A percentile compares a stretch with the other conserved stretches of the same genome.
Evolutionary conservation across 2,329 filamentous ascomycete genomes (phyloP).

Genomic region (Colletotrichum karsti): DNA sequence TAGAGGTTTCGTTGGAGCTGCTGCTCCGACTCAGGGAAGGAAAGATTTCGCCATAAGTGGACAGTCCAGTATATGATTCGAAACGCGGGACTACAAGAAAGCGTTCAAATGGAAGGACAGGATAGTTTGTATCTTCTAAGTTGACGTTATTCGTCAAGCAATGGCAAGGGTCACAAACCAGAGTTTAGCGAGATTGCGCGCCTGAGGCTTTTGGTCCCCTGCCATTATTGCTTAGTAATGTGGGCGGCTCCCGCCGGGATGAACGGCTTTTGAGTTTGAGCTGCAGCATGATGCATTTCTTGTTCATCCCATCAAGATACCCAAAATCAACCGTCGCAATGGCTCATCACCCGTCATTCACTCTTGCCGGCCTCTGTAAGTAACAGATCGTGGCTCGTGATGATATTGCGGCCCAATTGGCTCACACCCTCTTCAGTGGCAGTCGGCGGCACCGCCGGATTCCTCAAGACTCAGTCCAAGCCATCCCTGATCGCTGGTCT

Average conservation of each 20-base stretch:
- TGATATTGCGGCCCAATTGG: background rate
- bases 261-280: background rate
- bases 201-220: background rate
- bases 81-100: no score
- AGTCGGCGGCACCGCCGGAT: constrained; percentile 42
- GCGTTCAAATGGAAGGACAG: no score
- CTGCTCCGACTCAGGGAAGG: no score
- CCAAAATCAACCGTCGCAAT: constrained; percentile 31
- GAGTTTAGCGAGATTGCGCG: background rate
- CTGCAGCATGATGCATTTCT: background rate
- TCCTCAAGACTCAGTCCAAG: constrained; percentile 37
- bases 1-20: no score
- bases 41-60: no score
- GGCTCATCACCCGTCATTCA: constrained; percentile 51
- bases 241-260: background rate
- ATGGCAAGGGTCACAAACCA: background rate
- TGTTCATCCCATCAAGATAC: background rate
- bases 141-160: background rate
- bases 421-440: constrained; percentile 36
- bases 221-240: background rate
- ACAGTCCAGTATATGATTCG: no score
- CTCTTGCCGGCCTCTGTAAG: constrained; percentile 48
- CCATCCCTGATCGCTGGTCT: constrained; percentile 43
- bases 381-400: background rate
- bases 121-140: no score